phyloP scores from a whole-genome alignment of 192 early-diverging fungal genomes.

The Geranomyces michiganensis region DNA sequence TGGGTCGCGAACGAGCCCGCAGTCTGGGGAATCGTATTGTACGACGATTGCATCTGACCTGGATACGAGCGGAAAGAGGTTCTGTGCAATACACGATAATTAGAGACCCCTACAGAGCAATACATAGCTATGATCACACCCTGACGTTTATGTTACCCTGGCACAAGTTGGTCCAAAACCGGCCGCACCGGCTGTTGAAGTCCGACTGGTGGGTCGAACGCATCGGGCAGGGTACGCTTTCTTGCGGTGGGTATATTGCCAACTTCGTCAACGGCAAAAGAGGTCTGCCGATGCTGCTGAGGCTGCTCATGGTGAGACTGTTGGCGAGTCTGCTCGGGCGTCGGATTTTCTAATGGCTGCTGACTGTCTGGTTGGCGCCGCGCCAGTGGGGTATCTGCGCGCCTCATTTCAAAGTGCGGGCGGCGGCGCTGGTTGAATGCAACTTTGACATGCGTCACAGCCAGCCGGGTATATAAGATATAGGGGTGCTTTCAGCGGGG shows the following conservation, averaged over 20 bases:
- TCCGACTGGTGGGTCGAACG: background rate
- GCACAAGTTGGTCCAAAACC: background rate
- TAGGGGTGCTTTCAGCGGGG: too few relatives aligned
- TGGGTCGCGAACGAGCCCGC: background rate
- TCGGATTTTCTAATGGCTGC: too few relatives aligned
- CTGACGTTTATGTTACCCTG: background rate
- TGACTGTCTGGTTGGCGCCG: background rate
- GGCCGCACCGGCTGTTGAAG: constrained; percentile 2
- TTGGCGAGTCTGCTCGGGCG: background rate
- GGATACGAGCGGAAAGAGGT: background rate
- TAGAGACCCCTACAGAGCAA: background rate
- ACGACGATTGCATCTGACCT: background rate
- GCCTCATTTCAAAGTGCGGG: constrained; percentile 3
- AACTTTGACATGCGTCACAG: too few relatives aligned
- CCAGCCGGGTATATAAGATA: too few relatives aligned
- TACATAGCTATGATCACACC: background rate
- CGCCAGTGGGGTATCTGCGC: background rate
- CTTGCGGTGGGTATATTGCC: background rate
- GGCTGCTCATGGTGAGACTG: background rate
- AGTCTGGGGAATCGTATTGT: background rate
- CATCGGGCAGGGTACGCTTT: background rate
- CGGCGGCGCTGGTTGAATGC: too few relatives aligned
- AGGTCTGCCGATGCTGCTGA: background rate
- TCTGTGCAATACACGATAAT: background rate
- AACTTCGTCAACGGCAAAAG: background rate